Base-by-base conservation (phyloP, 768 basidiomycete species). In the Pleurotus giganteus region DNA sequence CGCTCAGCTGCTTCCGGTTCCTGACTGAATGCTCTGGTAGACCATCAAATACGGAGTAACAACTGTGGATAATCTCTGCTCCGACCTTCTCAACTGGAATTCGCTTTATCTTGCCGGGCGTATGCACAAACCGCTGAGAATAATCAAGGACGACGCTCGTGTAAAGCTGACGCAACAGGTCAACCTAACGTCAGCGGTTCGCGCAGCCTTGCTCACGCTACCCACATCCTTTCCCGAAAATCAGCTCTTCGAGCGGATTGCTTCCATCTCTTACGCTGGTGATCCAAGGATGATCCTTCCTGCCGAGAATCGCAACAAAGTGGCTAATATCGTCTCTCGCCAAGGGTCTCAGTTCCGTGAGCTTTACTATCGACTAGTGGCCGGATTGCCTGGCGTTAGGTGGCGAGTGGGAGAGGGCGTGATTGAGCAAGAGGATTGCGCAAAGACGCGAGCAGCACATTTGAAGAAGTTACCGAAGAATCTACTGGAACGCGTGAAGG, bases 11-110 rank as follows among this genome's bases (percentile, higher is more conserved):
- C 13, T 19, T 47, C 17, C 17, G 23, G 19, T 53, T 29, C 6
- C 12, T 44, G 19, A 8, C 43, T 45, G 15, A 31, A 34, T 15
- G 21, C 52, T 45, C 28, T 21, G 56, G 8, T 64, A 97, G 92
- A 88, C 77, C 50, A 91, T 98, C 73, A 99, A 99, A 73, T 99
- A 99, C 67, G 97, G 97, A 12, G 86, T 97, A 24, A 95, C 95
- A 29, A 93, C 93, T 0, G 82, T 96, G 7, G 91, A 95, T 63
- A 87, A 85, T 57, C 81, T 99, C 26, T 94, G 91, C 61, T 81
- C 86, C 0, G 97, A 99, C 65, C 76, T 98, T 24, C 79, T 95
- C 51, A 90, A 93, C 64, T 99, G 97, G 97, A 81, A 86, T 39
- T 82, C 93, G 21, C 80, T 98, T 2, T 99, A 99, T 69, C 84